Percentiles rank a stretch among this genome's conserved stretches.
These are phyloP conservation scores for Murraya paniculata DNA, from an alignment of 345 rosid species.

Conservation along the genomic window DNA sequence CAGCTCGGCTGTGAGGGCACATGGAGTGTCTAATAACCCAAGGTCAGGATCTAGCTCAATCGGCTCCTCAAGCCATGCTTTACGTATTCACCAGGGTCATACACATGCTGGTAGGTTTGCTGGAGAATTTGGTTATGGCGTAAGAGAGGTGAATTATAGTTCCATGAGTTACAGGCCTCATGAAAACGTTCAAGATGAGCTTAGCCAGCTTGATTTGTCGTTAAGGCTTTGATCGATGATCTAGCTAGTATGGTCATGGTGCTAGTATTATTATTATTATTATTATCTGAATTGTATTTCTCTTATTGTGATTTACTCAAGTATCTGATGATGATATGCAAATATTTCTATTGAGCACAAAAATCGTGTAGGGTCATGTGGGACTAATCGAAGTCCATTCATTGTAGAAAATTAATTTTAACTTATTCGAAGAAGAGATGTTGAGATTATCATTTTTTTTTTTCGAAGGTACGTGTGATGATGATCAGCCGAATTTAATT, in stretches of 20 bases:
- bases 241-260: constrained; percentile 11
- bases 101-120: constrained; percentile 17
- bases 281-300: constrained; percentile 10
- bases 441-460: not conserved
- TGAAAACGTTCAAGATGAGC: constrained; percentile 57
- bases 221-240: constrained; percentile 50
- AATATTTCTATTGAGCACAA: not conserved
- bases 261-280: constrained; percentile 5
- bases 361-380: not conserved
- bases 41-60: constrained; percentile 14
- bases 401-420: not conserved
- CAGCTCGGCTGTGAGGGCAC: constrained; percentile 25
- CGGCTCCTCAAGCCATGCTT: constrained; percentile 13
- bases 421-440: not conserved
- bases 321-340: not conserved
- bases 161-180: constrained; percentile 29
- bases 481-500: not conserved
- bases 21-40: constrained; percentile 23
- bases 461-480: not conserved
- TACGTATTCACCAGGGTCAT: constrained; percentile 31
- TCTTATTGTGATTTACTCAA: not conserved
- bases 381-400: not conserved
- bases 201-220: constrained; percentile 71
- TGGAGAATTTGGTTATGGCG: constrained; percentile 29
- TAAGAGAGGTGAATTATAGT: constrained; percentile 28